Evolutionary conservation across 257 asterid species (phyloP).

Genomic region (Nicotiana paniculata): DNA sequence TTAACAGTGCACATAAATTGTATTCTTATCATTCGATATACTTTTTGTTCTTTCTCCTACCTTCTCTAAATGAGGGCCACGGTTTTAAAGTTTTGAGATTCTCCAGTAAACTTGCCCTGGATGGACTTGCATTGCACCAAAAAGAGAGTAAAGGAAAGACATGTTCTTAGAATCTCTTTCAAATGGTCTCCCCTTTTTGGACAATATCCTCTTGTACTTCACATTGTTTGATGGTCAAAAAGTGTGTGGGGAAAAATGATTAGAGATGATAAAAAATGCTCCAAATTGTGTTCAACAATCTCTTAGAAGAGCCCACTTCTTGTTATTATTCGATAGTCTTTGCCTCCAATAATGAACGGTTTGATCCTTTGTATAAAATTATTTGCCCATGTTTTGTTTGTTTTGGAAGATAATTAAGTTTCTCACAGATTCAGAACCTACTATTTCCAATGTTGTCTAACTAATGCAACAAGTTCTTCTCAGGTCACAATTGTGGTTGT

Average conservation of each 20-base stretch:
- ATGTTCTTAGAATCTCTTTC: neutral
- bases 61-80: neutral
- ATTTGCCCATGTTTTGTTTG: slow-evolving; percentile 1
- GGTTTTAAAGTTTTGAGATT: neutral
- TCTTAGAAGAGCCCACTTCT: neutral
- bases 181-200: neutral
- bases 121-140: neutral
- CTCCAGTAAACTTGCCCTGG: neutral
- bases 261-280: neutral
- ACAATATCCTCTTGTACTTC: neutral
- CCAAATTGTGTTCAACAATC: neutral
- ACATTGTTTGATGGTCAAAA: neutral
- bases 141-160: neutral
- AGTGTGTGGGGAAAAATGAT: neutral
- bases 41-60: neutral
- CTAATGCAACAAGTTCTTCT: slow-evolving; percentile 28
- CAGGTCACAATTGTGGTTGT: slow-evolving; percentile 98
- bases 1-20: neutral
- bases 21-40: neutral
- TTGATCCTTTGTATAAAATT: neutral
- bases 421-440: slow-evolving; percentile 4
- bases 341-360: neutral
- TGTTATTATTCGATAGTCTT: neutral
- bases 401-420: neutral
- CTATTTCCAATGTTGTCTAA: slow-evolving; percentile 7